Percentiles rank a stretch among this genome's conserved stretches.
Conservation (phyloP, 805 yeast genomes). For the Kregervanrija fluxuum region DNA sequence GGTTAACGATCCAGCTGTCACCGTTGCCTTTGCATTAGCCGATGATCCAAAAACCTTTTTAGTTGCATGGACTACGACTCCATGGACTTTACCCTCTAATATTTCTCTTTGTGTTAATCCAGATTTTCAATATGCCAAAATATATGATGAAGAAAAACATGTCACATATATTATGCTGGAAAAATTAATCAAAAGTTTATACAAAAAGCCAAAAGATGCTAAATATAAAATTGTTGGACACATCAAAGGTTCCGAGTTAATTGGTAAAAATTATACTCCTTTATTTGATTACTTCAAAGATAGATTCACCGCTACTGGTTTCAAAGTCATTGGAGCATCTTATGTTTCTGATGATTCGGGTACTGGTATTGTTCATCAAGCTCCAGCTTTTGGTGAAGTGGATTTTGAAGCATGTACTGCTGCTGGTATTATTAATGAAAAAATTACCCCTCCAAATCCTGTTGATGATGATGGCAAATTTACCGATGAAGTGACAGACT, state of each 20-base stretch:
- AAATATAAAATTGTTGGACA: conserved; percentile 77
- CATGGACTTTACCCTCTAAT: conserved; percentile 98
- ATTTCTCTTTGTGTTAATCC: conserved; percentile 90
- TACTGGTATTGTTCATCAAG: conserved; percentile 98
- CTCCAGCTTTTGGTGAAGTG: conserved; percentile 99
- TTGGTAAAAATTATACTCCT: conserved; percentile 76
- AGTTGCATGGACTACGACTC: conserved; percentile 99
- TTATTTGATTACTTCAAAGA: conserved; percentile 76
- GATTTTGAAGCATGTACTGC: conserved; percentile 81
- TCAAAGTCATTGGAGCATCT: conserved; percentile 72
- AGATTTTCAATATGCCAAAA: conserved; percentile 83
- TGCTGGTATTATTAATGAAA: conserved; percentile 67
- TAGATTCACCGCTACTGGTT: conserved; percentile 67
- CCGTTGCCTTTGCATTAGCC: conserved; percentile 76
- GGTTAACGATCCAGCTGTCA: conserved; percentile 93
- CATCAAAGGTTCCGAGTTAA: conserved; percentile 71
- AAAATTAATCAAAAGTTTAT: conserved; percentile 69
- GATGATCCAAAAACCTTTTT: conserved; percentile 77
- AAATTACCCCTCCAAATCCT: conserved; percentile 79
- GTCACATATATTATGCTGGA: conserved; percentile 80
- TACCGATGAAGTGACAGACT: conserved; percentile 67
- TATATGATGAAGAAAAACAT: conserved; percentile 81
- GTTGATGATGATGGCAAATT: conserved; percentile 90
- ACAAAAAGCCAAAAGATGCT: conserved; percentile 92
- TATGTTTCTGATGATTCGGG: conserved; percentile 93